Percentiles rank a stretch among this genome's conserved stretches.
These are phyloP conservation scores for Bruguiera parviflora DNA, from an alignment of 345 rosid species.

Conservation along the genomic window DNA sequence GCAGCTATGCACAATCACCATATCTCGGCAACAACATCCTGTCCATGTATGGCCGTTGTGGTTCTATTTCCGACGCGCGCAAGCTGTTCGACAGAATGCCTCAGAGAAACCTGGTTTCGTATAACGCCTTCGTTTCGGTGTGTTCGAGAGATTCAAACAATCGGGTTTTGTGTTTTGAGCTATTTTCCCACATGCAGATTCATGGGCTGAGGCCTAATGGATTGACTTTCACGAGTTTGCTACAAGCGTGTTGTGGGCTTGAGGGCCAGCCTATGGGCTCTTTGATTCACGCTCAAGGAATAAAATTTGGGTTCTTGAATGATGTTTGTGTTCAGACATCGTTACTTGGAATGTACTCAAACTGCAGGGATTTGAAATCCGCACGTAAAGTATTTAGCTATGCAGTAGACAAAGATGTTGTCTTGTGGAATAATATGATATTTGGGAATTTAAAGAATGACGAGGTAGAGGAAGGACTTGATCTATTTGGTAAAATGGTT, in stretches of 20 bases:
- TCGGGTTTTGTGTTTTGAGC: conserved; percentile 31
- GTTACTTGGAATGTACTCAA: conserved; percentile 66
- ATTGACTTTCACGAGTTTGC: conserved; percentile 62
- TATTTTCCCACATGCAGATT: conserved; percentile 36
- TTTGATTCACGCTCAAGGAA: conserved; percentile 45
- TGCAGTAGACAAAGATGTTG: conserved; percentile 52
- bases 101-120: conserved; percentile 50
- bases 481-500: conserved; percentile 48
- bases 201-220: conserved; percentile 58
- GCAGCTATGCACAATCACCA: conserved; percentile 35
- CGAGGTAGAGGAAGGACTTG: conserved; percentile 41
- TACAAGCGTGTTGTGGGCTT: conserved; percentile 52
- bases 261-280: conserved; percentile 52
- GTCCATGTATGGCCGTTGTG: conserved; percentile 63
- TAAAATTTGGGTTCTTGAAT: conserved; percentile 44
- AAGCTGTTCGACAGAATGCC: conserved; percentile 75
- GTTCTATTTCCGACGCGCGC: conserved; percentile 37
- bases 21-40: conserved; percentile 58
- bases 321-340: conserved; percentile 67
- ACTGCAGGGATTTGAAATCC: conserved; percentile 60
- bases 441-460: conserved; percentile 64
- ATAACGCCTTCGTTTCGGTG: conserved; percentile 66
- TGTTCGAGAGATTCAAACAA: conserved; percentile 44
- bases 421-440: conserved; percentile 77
- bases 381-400: conserved; percentile 44